A percentile compares a stretch with the other conserved stretches of the same genome.
phyloP scores from a whole-genome alignment of 2,329 filamentous ascomycete genomes.

The Furcasterigmium furcatum region DNA sequence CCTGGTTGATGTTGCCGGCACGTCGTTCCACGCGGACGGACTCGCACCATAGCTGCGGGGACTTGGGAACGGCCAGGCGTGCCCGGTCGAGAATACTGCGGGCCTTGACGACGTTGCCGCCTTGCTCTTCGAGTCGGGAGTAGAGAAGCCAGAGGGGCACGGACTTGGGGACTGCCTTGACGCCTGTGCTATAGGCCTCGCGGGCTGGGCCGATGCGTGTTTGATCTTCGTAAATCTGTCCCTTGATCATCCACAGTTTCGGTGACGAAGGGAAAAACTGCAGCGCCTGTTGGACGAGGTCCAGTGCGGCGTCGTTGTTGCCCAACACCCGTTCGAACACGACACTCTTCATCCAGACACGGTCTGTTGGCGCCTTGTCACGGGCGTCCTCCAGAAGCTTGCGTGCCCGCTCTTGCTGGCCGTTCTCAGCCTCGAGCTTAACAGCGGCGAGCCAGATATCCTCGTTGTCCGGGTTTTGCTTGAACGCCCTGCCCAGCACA shows the following conservation, averaged over 20 bases:
- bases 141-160: conserved; percentile 89
- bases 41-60: conserved; percentile 83
- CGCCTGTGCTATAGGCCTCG: conserved; percentile 85
- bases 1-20: conserved; percentile 77
- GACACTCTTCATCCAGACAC: conserved; percentile 95
- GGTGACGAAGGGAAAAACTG: conserved; percentile 80
- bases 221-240: conserved; percentile 89
- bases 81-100: conserved; percentile 91
- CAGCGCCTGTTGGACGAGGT: conserved; percentile 82
- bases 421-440: conserved; percentile 90
- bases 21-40: conserved; percentile 90
- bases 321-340: conserved; percentile 86
- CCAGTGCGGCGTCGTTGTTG: conserved; percentile 75
- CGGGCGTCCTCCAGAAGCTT: conserved; percentile 79
- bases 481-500: conserved; percentile 86
- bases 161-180: conserved; percentile 79
- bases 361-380: conserved; percentile 86
- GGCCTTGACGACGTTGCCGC: conserved; percentile 83
- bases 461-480: conserved; percentile 94
- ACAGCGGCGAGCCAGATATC: conserved; percentile 97
- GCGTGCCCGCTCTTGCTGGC: conserved; percentile 76
- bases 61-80: conserved; percentile 82
- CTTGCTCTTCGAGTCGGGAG: conserved; percentile 80
- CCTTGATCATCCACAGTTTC: conserved; percentile 98
- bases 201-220: conserved; percentile 79